Percentiles rank a stretch among this genome's conserved stretches.
These are phyloP conservation scores for Pelargonium australe DNA, from an alignment of 441 rosid species.

Conservation along the genomic window DNA sequence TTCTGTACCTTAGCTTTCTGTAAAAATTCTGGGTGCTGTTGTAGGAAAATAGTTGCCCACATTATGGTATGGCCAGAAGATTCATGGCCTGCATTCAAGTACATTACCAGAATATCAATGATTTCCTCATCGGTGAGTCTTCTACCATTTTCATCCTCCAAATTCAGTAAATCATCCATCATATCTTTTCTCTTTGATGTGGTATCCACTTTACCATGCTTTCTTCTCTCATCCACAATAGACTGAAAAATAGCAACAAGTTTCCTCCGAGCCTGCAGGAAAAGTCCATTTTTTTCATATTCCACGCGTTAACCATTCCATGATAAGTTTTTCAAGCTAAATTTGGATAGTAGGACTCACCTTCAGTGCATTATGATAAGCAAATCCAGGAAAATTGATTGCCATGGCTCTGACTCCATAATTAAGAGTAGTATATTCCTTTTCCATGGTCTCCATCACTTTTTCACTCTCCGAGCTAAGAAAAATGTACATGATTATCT, in stretches of 20 bases:
- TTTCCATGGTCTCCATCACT: constrained; percentile 60
- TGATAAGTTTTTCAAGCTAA: no score
- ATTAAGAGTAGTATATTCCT: constrained; percentile 64
- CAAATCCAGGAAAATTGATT: constrained; percentile 77
- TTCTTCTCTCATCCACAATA: constrained; percentile 42
- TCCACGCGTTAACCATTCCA: no score
- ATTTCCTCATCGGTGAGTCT: constrained; percentile 59
- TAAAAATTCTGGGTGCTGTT: constrained; percentile 47
- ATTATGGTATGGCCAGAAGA: constrained; percentile 80
- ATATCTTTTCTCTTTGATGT: constrained; percentile 47
- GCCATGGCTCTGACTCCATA: constrained; percentile 85
- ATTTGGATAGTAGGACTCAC: constrained; percentile 21
- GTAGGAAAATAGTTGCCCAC: constrained; percentile 69
- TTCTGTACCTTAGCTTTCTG: constrained; percentile 48
- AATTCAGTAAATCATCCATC: constrained; percentile 64
- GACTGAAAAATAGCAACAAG: constrained; percentile 55
- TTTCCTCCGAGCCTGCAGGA: constrained; percentile 56
- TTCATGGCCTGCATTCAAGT: constrained; percentile 86
- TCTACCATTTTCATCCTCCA: constrained; percentile 59
- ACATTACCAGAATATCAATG: constrained; percentile 68
- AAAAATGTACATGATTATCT: constrained; percentile 70
- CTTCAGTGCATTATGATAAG: constrained; percentile 70
- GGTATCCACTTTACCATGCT: constrained; percentile 18
- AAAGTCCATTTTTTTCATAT: no score
- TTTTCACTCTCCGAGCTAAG: constrained; percentile 62